These are phyloP conservation scores for Petasospora fabianii DNA, from an alignment of 1,139 yeast species.

Conservation along the genomic window DNA sequence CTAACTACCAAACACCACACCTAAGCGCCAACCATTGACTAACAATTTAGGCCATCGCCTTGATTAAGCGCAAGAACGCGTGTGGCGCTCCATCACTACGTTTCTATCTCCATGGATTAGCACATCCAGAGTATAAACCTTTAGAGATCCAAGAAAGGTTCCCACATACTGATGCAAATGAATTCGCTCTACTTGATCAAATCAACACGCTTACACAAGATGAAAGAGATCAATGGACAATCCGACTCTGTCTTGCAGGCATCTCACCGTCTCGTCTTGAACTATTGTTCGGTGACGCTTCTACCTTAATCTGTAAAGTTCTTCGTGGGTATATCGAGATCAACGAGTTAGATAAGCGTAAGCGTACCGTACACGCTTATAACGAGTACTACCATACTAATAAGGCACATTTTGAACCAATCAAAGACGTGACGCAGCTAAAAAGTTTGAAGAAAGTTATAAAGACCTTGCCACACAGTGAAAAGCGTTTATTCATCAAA, in stretches of 20 bases:
- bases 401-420: constrained; percentile 1
- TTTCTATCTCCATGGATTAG: neutral
- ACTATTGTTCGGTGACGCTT: constrained; percentile 1
- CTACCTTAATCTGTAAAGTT: neutral
- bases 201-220: neutral
- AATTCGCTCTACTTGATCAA: neutral
- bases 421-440: neutral
- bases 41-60: constrained; percentile 5
- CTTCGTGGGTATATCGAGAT: constrained; percentile 8
- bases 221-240: neutral
- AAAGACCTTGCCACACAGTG: neutral
- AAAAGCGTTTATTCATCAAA: constrained; percentile 7
- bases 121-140: neutral
- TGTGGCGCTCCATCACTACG: constrained; percentile 6
- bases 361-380: constrained; percentile 5
- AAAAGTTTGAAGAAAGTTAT: constrained; percentile 1
- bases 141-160: neutral
- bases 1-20: neutral
- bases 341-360: constrained; percentile 3
- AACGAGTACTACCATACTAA: constrained; percentile 8
- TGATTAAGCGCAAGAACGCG: constrained; percentile 10
- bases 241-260: constrained; percentile 1
- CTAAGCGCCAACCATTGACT: neutral
- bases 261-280: neutral
- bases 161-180: neutral